Base-by-base conservation (phyloP, 768 basidiomycete species). In the Termitomyces sp. region DNA sequence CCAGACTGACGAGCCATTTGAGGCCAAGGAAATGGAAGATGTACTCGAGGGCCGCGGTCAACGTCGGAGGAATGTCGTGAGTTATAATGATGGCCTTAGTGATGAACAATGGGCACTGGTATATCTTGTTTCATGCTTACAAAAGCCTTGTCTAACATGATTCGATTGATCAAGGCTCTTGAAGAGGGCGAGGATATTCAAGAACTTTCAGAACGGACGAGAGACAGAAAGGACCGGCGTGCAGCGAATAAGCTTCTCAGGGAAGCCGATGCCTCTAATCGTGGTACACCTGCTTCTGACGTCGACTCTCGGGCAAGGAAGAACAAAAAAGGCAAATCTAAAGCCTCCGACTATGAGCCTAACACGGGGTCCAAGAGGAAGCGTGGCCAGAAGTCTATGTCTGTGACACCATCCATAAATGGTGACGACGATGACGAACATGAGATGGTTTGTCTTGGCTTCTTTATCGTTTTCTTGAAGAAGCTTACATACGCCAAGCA, bases 101-200 rank as follows among this genome's bases (percentile, higher is more conserved):
- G 96, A 98, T 65, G 96, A 97, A 67, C 88, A 95, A 64, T 97
- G 93, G 89, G 85, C 93, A 34, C 81, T 90, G 81, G 88, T 88
- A 68, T 59, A 81, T 76, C 22, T 54, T 34, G 20, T 57, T 22
- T 22, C 18, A 58, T 51, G 24, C 54, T 22, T 20, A 41, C 20
- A 48, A 59, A 12, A 58, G 37, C 31, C 24, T 34, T 20, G 53
- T 34, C 52, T 45, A 41, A 39, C 12, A 30, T 42, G 15, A 42
- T 58, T 37, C 22, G 2, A 27, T 54, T 12, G 39, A 54, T 49
- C 55, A 58, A 87, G 86, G 89, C 90, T 54, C 74, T 91, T 48
- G 89, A 92, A 68, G 89, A 91, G 9, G 90, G 89, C 27, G 89
- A 91, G 69, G 91, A 92, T 66, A 67, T 91, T 41, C 81, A 89